Evolutionary conservation across 805 yeast species (phyloP), one percentile per base, ranked within the genome.

Genomic region (Candida broadrunensis): DNA sequence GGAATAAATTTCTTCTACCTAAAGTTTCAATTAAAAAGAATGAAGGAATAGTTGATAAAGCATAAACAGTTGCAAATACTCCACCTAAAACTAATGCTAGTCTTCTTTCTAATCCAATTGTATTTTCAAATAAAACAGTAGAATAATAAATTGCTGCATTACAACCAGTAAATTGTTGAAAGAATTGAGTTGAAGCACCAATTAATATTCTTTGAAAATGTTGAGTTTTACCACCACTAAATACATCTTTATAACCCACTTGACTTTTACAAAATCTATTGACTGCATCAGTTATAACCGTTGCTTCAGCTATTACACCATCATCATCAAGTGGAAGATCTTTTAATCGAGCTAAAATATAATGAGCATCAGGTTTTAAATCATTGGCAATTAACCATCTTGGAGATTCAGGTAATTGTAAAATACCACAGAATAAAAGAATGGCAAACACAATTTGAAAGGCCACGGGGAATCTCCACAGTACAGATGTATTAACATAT

Each of bases 71-170:
- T 27, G 85, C 68, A 49, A 78, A 78, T 29, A 79, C 79, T 67
- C 85, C 85, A 56, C 85, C 85, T 52, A 82, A 67, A 49, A 81
- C 67, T 58, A 79, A 69, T 20, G 85, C 65, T 52, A 78, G 62
- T 57, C 77, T 71, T 59, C 78, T 68, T 21, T 63, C 64, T 46
- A 73, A 61, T 43, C 73, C 73, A 51, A 81, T 73, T 1, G 89
- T 75, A 45, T 68, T 72, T 45, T 78, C 77, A 62, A 90, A 88
- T 62, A 89, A 87, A 51, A 82, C 77, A 23, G 91, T 88, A 18
- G 96, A 95, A 60, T 85, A 90, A 67, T 90, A 90, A 56, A 90
- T 88, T 47, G 89, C 87, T 59, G 90, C 89, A 67, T 90, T 89
- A 53, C 88, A 83, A 45, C 97, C 97, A 14, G 95, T 81, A 56